Evolutionary conservation across 1,284 basidiomycete genomes (phyloP).

Genomic region (Termitomyces sp.): DNA sequence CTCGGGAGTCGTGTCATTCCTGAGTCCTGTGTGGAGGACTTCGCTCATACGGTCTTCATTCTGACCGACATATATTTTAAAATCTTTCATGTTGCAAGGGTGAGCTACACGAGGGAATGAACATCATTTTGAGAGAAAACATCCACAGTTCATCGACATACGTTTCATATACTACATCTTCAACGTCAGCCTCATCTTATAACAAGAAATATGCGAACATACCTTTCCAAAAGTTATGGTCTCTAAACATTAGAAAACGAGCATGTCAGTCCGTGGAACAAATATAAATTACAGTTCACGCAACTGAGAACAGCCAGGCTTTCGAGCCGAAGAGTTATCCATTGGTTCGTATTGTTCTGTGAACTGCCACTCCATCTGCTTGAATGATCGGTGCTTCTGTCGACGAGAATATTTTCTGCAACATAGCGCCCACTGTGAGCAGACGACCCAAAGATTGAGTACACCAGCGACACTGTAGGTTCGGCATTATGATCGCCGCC

Average conservation of each 20-base stretch:
- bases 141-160: slow-evolving; percentile 1
- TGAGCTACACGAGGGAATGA: slow-evolving; percentile 34
- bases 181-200: not conserved
- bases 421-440: slow-evolving; percentile 66
- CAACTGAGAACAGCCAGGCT: slow-evolving; percentile 59
- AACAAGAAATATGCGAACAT: slow-evolving; percentile 20
- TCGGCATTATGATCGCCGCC: slow-evolving; percentile 6
- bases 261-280: slow-evolving; percentile 6
- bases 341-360: slow-evolving; percentile 56
- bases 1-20: slow-evolving; percentile 60
- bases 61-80: slow-evolving; percentile 64
- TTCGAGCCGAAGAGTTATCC: slow-evolving; percentile 65
- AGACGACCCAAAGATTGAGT: slow-evolving; percentile 56
- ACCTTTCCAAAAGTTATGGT: slow-evolving; percentile 78
- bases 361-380: slow-evolving; percentile 71
- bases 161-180: slow-evolving; percentile 18
- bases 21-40: slow-evolving; percentile 55
- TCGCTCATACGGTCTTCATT: slow-evolving; percentile 61
- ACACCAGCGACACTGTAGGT: slow-evolving; percentile 32
- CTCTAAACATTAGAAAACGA: slow-evolving; percentile 34
- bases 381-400: slow-evolving; percentile 56
- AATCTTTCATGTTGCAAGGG: slow-evolving; percentile 79
- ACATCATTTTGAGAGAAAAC: not conserved
- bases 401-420: slow-evolving; percentile 62
- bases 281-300: slow-evolving; percentile 27